Conservation (phyloP, 2,329 filamentous ascomycete species). For the Emydomyces testavorans region DNA sequence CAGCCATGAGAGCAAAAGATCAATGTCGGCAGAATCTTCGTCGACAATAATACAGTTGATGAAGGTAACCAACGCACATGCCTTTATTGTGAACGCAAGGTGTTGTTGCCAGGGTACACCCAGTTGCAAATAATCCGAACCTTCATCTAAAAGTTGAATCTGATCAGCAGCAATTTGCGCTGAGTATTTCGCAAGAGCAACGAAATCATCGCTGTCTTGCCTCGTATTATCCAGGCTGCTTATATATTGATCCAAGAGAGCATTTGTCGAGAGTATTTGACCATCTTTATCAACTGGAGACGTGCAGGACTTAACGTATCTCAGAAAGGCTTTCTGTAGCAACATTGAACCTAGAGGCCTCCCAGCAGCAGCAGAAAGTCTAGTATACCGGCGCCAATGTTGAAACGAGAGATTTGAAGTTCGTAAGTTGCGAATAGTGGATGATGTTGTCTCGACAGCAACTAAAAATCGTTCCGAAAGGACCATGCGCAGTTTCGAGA, state of each 20-base stretch:
- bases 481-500: conserved; percentile 59
- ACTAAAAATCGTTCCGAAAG: conserved; percentile 78
- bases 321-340: conserved; percentile 78
- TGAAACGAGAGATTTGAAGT: conserved; percentile 53
- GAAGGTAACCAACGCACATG: conserved; percentile 67
- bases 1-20: conserved; percentile 71
- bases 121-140: conserved; percentile 78
- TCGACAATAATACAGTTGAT: conserved; percentile 76
- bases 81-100: conserved; percentile 75
- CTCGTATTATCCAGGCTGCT: conserved; percentile 41
- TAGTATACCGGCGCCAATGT: conserved; percentile 79
- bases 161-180: conserved; percentile 67
- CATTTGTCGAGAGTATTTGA: conserved; percentile 46
- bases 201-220: conserved; percentile 24
- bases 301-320: conserved; percentile 66
- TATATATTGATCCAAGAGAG: conserved; percentile 65
- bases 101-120: conserved; percentile 77
- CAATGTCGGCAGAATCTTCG: conserved; percentile 66
- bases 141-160: conserved; percentile 76
- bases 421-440: conserved; percentile 72
- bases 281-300: conserved; percentile 59
- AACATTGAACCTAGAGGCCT: conserved; percentile 84
- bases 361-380: conserved; percentile 67
- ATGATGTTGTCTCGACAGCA: conserved; percentile 78
- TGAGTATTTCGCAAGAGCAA: conserved; percentile 44